phyloP scores from a whole-genome alignment of 2,329 filamentous ascomycete species.

The Aspergillus quadricinctus region DNA sequence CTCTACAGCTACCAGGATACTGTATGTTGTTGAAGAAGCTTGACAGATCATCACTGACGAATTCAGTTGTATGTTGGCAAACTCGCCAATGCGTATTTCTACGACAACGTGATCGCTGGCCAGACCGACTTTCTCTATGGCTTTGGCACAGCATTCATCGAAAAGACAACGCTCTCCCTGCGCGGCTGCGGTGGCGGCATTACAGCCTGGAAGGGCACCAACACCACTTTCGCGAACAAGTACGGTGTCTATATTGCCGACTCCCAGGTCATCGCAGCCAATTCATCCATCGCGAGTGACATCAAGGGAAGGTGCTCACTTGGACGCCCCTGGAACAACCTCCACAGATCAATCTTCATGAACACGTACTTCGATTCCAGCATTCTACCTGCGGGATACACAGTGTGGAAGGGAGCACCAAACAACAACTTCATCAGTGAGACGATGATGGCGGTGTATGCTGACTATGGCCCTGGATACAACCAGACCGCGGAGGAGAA shows the following conservation, averaged over 20 bases:
- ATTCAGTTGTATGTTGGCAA: conserved; percentile 58
- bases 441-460: neutral
- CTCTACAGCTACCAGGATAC: conserved; percentile 68
- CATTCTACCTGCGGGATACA: conserved; percentile 53
- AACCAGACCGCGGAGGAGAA: neutral
- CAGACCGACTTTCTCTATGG: conserved; percentile 67
- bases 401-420: conserved; percentile 40
- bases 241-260: conserved; percentile 63
- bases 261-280: conserved; percentile 52
- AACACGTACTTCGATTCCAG: conserved; percentile 52
- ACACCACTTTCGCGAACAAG: conserved; percentile 62
- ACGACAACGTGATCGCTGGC: conserved; percentile 57
- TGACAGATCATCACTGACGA: too few species aligned
- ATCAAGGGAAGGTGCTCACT: conserved; percentile 51
- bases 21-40: conserved; percentile 19
- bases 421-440: neutral
- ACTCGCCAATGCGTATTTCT: conserved; percentile 62
- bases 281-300: conserved; percentile 38
- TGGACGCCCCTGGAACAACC: conserved; percentile 59
- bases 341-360: conserved; percentile 56
- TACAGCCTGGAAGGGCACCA: conserved; percentile 65
- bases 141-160: conserved; percentile 62
- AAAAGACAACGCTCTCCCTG: conserved; percentile 51
- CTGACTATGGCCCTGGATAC: neutral
- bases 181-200: conserved; percentile 63